Conservation (phyloP, 257 asterid genomes). For the Solanum etuberosum region DNA sequence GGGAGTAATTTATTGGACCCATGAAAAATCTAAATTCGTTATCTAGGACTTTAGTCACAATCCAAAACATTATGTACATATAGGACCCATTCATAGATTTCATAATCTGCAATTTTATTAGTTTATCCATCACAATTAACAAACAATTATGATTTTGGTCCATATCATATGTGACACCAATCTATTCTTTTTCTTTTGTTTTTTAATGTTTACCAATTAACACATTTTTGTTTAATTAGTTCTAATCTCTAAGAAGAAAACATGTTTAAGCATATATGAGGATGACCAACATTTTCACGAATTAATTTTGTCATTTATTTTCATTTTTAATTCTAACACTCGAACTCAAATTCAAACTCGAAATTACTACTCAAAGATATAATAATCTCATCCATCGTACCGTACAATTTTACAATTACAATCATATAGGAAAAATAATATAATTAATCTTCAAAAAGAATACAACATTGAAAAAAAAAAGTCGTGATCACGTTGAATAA, state of each 20-base stretch:
- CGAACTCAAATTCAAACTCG: background rate
- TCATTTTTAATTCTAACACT: background rate
- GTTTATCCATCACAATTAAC: background rate
- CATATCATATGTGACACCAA: background rate
- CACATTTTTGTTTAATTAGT: background rate
- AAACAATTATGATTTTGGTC: background rate
- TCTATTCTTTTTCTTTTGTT: background rate
- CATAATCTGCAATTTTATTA: background rate
- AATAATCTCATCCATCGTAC: background rate
- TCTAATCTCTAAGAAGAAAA: background rate
- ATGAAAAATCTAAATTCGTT: background rate
- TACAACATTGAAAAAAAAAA: too few relatives aligned
- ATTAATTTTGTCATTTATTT: background rate
- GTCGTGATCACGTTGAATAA: constrained; percentile 13
- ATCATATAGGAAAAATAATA: background rate
- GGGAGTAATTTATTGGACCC: background rate
- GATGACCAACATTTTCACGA: background rate
- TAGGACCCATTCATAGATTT: background rate
- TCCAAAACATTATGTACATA: background rate
- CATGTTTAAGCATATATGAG: background rate
- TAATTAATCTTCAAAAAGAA: too few relatives aligned
- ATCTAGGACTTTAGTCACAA: background rate
- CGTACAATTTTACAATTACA: background rate
- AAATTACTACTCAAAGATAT: background rate
- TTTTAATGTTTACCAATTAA: background rate